These are phyloP conservation scores for Monotropa hypopitys DNA, from an alignment of 179 eudicot genomes.

Conservation along the genomic window DNA sequence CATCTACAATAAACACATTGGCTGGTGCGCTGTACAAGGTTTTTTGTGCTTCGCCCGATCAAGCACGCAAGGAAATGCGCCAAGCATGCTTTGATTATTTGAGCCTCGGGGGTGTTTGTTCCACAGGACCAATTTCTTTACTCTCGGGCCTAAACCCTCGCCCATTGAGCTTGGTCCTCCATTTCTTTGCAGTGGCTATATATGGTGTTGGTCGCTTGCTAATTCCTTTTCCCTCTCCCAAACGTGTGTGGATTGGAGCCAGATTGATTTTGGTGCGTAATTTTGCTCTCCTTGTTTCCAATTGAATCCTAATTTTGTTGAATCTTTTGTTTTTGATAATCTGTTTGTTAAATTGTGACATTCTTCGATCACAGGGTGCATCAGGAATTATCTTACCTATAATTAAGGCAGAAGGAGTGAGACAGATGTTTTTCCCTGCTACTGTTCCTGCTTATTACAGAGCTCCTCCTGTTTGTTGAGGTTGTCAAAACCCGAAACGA, in stretches of 20 bases:
- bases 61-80: slow-evolving; percentile 63
- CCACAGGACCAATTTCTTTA: slow-evolving; percentile 62
- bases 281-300: background rate
- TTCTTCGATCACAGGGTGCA: slow-evolving; percentile 42
- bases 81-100: slow-evolving; percentile 74
- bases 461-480: slow-evolving; percentile 29
- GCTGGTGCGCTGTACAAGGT: slow-evolving; percentile 85
- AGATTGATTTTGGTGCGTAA: slow-evolving; percentile 41
- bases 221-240: slow-evolving; percentile 56
- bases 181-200: slow-evolving; percentile 79
- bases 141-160: slow-evolving; percentile 85
- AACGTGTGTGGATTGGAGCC: slow-evolving; percentile 53
- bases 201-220: slow-evolving; percentile 72
- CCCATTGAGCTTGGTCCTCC: slow-evolving; percentile 65
- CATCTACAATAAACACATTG: slow-evolving; percentile 76
- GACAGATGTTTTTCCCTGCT: slow-evolving; percentile 87
- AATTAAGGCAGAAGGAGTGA: slow-evolving; percentile 75
- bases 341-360: background rate
- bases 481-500: background rate
- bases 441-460: slow-evolving; percentile 77
- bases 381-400: slow-evolving; percentile 80
- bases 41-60: slow-evolving; percentile 69
- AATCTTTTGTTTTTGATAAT: background rate
- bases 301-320: background rate
- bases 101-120: slow-evolving; percentile 69